phyloP scores from a whole-genome alignment of 371 early-diverging fungal species.

The Mortierella sp. region DNA sequence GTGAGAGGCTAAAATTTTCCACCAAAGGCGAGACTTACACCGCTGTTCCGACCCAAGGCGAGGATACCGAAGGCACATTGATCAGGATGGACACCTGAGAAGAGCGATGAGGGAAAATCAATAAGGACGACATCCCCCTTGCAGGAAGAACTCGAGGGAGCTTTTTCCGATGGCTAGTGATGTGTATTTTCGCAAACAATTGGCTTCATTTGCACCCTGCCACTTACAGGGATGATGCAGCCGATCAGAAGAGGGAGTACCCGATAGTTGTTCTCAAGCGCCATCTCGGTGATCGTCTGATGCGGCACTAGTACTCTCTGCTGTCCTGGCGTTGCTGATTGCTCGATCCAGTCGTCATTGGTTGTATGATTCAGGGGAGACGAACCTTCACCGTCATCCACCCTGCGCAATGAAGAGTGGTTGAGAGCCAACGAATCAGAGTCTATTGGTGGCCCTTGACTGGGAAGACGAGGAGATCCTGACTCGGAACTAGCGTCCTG shows the following conservation, averaged over 20 bases:
- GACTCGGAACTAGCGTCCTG: background rate
- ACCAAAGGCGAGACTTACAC: conserved; percentile 11
- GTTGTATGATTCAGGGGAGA: background rate
- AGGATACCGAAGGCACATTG: conserved; percentile 40
- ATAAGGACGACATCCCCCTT: background rate
- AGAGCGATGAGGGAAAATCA: background rate
- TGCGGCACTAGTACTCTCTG: background rate
- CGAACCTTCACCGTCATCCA: background rate
- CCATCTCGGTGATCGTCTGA: background rate
- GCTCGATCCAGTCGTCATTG: background rate
- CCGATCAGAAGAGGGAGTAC: conserved; percentile 41
- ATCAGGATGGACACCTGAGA: conserved; percentile 37
- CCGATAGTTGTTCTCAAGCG: conserved; percentile 21
- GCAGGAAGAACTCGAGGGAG: too few species aligned
- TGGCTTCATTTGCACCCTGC: too few species aligned
- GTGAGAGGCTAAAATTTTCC: too few species aligned
- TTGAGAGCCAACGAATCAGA: background rate
- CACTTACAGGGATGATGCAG: conserved; percentile 45
- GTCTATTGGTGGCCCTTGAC: background rate
- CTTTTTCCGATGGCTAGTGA: too few species aligned
- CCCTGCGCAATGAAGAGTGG: background rate
- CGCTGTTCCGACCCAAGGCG: conserved; percentile 28
- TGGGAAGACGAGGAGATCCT: background rate
- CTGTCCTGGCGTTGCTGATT: background rate
- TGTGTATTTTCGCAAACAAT: too few species aligned